Evolutionary conservation across 257 asterid species (phyloP).

Genomic region (Coffea eugenioides): DNA sequence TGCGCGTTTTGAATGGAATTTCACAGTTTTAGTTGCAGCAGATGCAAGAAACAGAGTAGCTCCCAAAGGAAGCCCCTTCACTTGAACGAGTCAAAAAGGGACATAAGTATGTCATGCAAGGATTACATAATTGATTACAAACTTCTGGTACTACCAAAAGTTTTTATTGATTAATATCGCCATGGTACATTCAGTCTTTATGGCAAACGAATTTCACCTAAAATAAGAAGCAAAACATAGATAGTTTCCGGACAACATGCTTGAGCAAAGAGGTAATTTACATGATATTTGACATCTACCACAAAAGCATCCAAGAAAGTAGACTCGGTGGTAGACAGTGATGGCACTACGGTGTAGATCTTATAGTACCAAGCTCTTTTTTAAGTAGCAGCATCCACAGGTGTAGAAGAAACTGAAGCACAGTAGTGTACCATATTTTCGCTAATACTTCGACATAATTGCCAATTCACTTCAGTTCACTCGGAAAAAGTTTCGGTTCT

Average conservation of each 20-base stretch:
- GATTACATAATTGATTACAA: background rate
- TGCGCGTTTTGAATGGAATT: background rate
- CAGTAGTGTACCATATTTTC: conserved; percentile 1
- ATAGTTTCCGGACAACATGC: conserved; percentile 15
- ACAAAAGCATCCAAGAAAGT: conserved; percentile 10
- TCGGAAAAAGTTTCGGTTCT: conserved; percentile 11
- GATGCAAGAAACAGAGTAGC: background rate
- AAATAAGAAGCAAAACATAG: conserved; percentile 1
- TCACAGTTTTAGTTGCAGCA: background rate
- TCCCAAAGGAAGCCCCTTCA: background rate
- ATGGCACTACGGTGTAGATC: conserved; percentile 18
- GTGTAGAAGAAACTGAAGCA: conserved; percentile 23
- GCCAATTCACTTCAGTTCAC: conserved; percentile 19
- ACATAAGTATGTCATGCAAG: background rate
- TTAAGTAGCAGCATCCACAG: conserved; percentile 29
- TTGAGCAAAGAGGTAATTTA: conserved; percentile 11
- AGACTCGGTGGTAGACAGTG: conserved; percentile 8
- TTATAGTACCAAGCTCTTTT: conserved; percentile 28
- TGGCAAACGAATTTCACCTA: conserved; percentile 19
- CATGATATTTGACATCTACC: conserved; percentile 13
- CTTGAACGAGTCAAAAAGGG: background rate
- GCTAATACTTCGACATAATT: background rate
- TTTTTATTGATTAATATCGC: conserved; percentile 18
- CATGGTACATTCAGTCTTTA: background rate
- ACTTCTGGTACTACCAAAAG: background rate